Conservation (phyloP, 2,329 filamentous ascomycete genomes). For the Phaeosphaeriaceae sp. region DNA sequence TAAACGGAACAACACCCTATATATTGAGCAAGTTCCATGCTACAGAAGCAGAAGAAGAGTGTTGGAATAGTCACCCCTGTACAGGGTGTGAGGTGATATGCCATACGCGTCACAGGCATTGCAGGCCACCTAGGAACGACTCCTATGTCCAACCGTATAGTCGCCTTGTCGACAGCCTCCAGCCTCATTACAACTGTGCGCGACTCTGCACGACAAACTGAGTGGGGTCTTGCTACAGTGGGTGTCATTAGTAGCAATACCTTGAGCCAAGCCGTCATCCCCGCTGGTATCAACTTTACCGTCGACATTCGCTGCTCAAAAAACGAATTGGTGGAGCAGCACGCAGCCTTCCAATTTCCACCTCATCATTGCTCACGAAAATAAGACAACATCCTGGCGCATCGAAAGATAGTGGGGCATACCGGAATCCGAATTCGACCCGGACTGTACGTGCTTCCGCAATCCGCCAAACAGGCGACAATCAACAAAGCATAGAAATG, state of each 20-base stretch:
- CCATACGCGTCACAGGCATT: conserved; percentile 37
- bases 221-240: conserved; percentile 36
- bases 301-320: conserved; percentile 38
- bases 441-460: conserved; percentile 28
- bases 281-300: conserved; percentile 35
- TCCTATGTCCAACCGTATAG: conserved; percentile 64
- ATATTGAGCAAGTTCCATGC: conserved; percentile 81
- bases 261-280: conserved; percentile 36
- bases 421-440: conserved; percentile 29
- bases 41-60: conserved; percentile 66
- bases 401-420: conserved; percentile 34
- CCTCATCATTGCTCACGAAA: conserved; percentile 24
- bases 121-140: conserved; percentile 66
- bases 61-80: conserved; percentile 74
- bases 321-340: conserved; percentile 32
- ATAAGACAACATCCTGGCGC: conserved; percentile 27
- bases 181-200: conserved; percentile 34
- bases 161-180: conserved; percentile 36
- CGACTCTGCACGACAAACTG: conserved; percentile 25
- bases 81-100: conserved; percentile 74
- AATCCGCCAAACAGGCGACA: conserved; percentile 18
- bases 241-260: conserved; percentile 38
- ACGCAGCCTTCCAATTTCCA: conserved; percentile 31
- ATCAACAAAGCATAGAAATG: conserved; percentile 36
- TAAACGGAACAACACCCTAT: conserved; percentile 78